Evolutionary conservation across 2,329 filamentous ascomycete species (phyloP).

Genomic region (Hypoxylon sp.): DNA sequence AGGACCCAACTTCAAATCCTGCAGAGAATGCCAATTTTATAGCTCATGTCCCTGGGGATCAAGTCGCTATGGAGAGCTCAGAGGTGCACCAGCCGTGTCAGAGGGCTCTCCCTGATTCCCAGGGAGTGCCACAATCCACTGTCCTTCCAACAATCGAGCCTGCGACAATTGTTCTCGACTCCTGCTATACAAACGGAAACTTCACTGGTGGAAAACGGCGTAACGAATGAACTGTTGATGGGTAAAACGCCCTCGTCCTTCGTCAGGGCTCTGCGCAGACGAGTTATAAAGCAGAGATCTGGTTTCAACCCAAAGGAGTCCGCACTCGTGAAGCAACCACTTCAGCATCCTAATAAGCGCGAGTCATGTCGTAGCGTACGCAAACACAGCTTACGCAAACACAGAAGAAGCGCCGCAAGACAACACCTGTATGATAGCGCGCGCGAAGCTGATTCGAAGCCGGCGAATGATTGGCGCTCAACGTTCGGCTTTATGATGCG

Average conservation of each 20-base stretch:
- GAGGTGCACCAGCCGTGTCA: conserved; percentile 41
- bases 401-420: conserved; percentile 38
- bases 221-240: conserved; percentile 2
- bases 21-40: conserved; percentile 49
- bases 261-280: conserved; percentile 28
- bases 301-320: conserved; percentile 16
- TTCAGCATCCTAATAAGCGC: conserved; percentile 37
- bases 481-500: conserved; percentile 49
- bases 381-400: conserved; percentile 48
- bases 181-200: conserved; percentile 7
- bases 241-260: conserved; percentile 27
- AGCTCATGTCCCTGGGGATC: conserved; percentile 56
- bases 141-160: conserved; percentile 19
- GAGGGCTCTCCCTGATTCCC: conserved; percentile 51
- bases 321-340: conserved; percentile 38
- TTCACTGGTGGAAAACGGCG: not conserved
- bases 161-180: conserved; percentile 43
- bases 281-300: conserved; percentile 35
- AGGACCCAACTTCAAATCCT: conserved; percentile 24
- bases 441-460: conserved; percentile 30
- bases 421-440: conserved; percentile 43
- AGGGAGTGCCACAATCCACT: conserved; percentile 46
- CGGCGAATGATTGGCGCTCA: conserved; percentile 38
- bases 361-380: conserved; percentile 39
- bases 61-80: conserved; percentile 52